Conservation (phyloP, 2,329 filamentous ascomycete genomes). For the Colletotrichum sp. region DNA sequence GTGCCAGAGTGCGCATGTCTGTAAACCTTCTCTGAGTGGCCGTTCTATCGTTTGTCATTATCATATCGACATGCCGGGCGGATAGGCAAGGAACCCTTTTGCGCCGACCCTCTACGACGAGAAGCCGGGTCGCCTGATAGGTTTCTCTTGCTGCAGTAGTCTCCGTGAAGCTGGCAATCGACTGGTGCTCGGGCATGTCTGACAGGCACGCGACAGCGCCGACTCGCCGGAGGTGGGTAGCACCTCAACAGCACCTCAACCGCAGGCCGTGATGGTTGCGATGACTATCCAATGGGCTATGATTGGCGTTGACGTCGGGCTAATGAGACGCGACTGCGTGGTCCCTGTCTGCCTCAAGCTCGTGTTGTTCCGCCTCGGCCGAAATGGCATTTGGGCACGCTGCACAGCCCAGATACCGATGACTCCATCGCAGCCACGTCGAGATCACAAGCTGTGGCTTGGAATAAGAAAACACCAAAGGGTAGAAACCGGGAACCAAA, state of each 20-base stretch:
- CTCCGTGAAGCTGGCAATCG: background rate
- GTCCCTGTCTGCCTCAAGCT: background rate
- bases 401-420: background rate
- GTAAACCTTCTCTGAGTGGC: background rate
- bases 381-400: background rate
- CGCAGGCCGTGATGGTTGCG: background rate
- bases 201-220: background rate
- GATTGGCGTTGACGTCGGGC: background rate
- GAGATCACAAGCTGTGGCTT: background rate
- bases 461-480: background rate
- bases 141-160: background rate
- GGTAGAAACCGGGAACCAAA: background rate
- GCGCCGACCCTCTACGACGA: background rate
- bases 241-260: background rate
- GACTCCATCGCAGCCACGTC: background rate
- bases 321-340: background rate
- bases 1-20: background rate
- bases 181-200: background rate
- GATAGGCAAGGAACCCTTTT: slow-evolving; percentile 7
- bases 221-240: background rate
- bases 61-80: background rate
- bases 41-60: background rate
- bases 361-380: background rate
- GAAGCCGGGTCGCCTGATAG: background rate
- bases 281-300: background rate